phyloP scores from a whole-genome alignment of 805 yeast species.

The Zygosaccharomyces rouxii region DNA sequence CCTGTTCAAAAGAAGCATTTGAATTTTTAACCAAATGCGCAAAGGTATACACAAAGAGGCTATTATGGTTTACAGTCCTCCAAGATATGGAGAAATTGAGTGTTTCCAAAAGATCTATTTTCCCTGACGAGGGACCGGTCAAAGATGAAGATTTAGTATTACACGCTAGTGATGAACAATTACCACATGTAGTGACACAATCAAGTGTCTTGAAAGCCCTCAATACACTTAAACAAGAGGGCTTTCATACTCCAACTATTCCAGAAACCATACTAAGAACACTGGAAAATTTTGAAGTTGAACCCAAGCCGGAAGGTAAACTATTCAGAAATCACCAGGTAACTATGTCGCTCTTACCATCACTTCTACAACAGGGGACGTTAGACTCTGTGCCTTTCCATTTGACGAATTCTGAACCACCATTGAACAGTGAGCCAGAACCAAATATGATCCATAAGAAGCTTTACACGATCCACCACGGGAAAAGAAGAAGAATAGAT shows the following conservation, averaged over 20 bases:
- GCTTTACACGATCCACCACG: slow-evolving; percentile 14
- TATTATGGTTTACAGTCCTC: slow-evolving; percentile 22
- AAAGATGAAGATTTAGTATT: slow-evolving; percentile 9
- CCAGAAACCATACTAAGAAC: slow-evolving; percentile 21
- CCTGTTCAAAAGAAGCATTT: slow-evolving; percentile 16
- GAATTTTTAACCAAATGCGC: slow-evolving; percentile 14
- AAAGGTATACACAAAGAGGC: slow-evolving; percentile 14
- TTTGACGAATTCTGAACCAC: background rate
- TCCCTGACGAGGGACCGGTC: slow-evolving; percentile 4
- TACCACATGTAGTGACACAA: slow-evolving; percentile 24
- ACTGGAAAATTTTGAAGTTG: slow-evolving; percentile 23
- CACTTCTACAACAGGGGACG: slow-evolving; percentile 7
- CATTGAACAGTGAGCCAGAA: background rate
- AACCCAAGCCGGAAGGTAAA: slow-evolving; percentile 21
- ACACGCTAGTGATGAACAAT: slow-evolving; percentile 2
- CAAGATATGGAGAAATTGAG: slow-evolving; percentile 17
- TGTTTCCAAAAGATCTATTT: slow-evolving; percentile 8
- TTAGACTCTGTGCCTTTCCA: background rate
- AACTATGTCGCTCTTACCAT: slow-evolving; percentile 10
- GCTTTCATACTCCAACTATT: slow-evolving; percentile 16
- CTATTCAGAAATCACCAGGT: slow-evolving; percentile 22
- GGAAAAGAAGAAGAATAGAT: slow-evolving; percentile 8
- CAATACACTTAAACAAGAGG: slow-evolving; percentile 13
- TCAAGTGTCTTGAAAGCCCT: slow-evolving; percentile 17
- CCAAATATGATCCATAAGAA: slow-evolving; percentile 10